A percentile compares a stretch with the other conserved stretches of the same genome.
These are phyloP conservation scores for Exophiala aquamarina DNA, from an alignment of 2,329 filamentous ascomycete genomes.

Conservation along the genomic window DNA sequence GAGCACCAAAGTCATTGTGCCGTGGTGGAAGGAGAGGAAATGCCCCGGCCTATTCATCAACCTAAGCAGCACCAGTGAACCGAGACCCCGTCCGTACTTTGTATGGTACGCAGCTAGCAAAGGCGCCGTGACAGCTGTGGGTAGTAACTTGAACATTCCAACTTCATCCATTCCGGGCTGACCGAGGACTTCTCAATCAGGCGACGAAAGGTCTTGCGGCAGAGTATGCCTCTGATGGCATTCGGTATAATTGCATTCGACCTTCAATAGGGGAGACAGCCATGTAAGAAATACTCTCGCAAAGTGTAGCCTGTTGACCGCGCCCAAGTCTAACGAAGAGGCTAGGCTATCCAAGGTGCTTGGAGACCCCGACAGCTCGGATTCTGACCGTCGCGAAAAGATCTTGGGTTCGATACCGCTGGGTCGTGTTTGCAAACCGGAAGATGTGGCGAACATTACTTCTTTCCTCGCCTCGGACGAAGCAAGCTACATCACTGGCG, in stretches of 20 bases:
- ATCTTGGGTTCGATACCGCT: constrained; percentile 24
- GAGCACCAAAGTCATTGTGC: no score
- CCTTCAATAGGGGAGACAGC: constrained; percentile 22
- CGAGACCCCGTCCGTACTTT: no score
- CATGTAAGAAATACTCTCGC: constrained; percentile 15
- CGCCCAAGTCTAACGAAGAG: background rate
- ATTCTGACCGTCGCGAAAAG: constrained; percentile 17
- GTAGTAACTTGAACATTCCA: no score
- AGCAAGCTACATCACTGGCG: constrained; percentile 28
- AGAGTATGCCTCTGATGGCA: constrained; percentile 20
- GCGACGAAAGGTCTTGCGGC: constrained; percentile 21
- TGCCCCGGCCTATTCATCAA: no score
- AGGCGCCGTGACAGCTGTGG: constrained; percentile 20
- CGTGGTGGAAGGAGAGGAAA: no score
- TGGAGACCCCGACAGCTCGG: constrained; percentile 15
- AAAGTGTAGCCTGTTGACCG: no score
- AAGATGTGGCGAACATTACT: constrained; percentile 31
- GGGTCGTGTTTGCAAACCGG: constrained; percentile 25
- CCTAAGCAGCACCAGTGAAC: no score
- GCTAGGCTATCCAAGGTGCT: constrained; percentile 9
- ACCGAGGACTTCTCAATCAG: no score
- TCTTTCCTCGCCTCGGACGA: constrained; percentile 27
- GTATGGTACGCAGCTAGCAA: no score
- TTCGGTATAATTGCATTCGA: constrained; percentile 22
- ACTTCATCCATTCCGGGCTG: background rate